A percentile compares a stretch with the other conserved stretches of the same genome.
phyloP scores from a whole-genome alignment of 495 filamentous ascomycete genomes.

The Annulohypoxylon stygium region DNA sequence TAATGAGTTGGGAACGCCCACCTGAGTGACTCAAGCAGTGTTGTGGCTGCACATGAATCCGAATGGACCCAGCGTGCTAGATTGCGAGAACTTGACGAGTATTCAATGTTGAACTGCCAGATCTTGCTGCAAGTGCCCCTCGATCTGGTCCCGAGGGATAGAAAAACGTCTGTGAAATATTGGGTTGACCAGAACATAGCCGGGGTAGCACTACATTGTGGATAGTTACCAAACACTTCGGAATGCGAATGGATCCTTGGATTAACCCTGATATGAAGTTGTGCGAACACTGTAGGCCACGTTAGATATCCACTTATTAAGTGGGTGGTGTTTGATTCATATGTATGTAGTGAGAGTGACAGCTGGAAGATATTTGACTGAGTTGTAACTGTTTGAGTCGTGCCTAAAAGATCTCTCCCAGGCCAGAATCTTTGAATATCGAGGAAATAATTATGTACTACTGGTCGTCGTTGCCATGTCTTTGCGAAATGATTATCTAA shows the following conservation, averaged over 20 bases:
- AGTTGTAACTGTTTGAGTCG: conserved; percentile 6
- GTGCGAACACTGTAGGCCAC: conserved; percentile 13
- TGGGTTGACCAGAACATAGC: background rate
- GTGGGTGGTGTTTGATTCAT: background rate
- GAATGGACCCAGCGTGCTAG: conserved; percentile 21
- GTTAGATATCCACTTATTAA: conserved; percentile 13
- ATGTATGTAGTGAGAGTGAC: background rate
- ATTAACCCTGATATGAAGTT: conserved; percentile 6
- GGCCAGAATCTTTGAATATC: background rate
- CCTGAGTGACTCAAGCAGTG: background rate
- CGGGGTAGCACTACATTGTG: conserved; percentile 8
- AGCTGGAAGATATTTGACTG: background rate
- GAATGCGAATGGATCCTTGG: background rate
- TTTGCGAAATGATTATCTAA: background rate
- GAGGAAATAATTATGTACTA: background rate
- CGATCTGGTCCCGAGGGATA: conserved; percentile 27
- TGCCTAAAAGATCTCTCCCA: background rate
- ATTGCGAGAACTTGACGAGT: conserved; percentile 20
- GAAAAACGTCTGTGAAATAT: conserved; percentile 7
- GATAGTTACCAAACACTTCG: background rate
- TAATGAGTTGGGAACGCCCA: background rate
- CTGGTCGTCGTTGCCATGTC: background rate
- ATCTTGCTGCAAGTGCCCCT: conserved; percentile 35
- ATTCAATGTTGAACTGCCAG: conserved; percentile 30
- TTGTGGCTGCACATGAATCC: conserved; percentile 27